A percentile compares a stretch with the other conserved stretches of the same genome.
Evolutionary conservation across 1,284 basidiomycete genomes (phyloP).

Genomic region (Cutaneotrichosporon cyanovorans): DNA sequence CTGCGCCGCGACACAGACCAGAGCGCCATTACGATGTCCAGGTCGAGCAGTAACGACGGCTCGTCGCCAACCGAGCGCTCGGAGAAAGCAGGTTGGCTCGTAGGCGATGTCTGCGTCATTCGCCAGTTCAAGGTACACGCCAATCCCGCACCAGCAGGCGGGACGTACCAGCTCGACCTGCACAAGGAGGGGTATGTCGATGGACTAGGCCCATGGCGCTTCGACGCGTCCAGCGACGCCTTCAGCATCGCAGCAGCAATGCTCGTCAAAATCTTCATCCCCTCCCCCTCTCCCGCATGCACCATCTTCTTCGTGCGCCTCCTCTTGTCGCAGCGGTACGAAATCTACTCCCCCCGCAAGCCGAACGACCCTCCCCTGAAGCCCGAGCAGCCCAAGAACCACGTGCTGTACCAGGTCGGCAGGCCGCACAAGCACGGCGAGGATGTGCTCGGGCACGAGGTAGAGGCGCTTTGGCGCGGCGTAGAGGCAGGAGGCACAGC

Average conservation of each 20-base stretch:
- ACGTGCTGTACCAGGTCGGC: slow-evolving; percentile 38
- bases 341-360: slow-evolving; percentile 34
- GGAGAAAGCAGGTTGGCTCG: slow-evolving; percentile 35
- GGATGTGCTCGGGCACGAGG: slow-evolving; percentile 22
- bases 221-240: slow-evolving; percentile 36
- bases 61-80: not conserved
- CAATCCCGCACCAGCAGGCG: slow-evolving; percentile 30
- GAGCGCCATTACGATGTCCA: slow-evolving; percentile 4
- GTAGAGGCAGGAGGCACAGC: slow-evolving; percentile 21
- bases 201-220: slow-evolving; percentile 39
- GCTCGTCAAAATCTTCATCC: slow-evolving; percentile 28
- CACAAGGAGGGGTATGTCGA: slow-evolving; percentile 39
- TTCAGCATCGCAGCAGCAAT: slow-evolving; percentile 39
- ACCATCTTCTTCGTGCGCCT: slow-evolving; percentile 43
- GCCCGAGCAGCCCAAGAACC: slow-evolving; percentile 28
- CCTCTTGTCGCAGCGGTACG: slow-evolving; percentile 34
- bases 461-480: slow-evolving; percentile 36
- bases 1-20: slow-evolving; percentile 11
- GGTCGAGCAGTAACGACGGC: slow-evolving; percentile 7
- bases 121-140: slow-evolving; percentile 36
- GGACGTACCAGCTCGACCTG: slow-evolving; percentile 30
- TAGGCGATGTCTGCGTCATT: slow-evolving; percentile 34
- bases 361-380: slow-evolving; percentile 29
- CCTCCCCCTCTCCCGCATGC: slow-evolving; percentile 28
- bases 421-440: slow-evolving; percentile 26